A percentile compares a stretch with the other conserved stretches of the same genome.
phyloP scores from a whole-genome alignment of 331 rosid genomes.

The Phaseolus coccineus region DNA sequence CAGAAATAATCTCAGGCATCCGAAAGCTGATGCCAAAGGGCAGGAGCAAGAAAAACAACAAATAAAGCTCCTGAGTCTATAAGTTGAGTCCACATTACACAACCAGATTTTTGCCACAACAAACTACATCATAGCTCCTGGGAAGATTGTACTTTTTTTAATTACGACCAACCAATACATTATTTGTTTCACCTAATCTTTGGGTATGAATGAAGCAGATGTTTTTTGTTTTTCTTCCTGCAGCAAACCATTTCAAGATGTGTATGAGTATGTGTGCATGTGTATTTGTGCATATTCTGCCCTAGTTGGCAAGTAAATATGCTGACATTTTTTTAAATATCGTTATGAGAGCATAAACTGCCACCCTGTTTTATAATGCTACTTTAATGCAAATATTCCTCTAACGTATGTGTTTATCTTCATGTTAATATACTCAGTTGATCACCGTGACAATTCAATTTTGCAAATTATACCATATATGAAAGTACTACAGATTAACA shows the following conservation, averaged over 20 bases:
- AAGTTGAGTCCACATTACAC: constrained; percentile 23
- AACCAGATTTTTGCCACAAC: constrained; percentile 10
- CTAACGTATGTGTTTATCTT: not conserved
- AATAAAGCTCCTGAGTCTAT: not conserved
- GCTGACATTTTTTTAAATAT: not conserved
- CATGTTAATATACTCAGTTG: not conserved
- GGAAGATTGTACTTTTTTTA: not conserved
- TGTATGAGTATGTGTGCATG: not conserved
- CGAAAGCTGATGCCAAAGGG: not conserved
- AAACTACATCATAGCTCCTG: constrained; percentile 4
- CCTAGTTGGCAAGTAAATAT: constrained; percentile 5
- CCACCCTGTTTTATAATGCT: constrained; percentile 18
- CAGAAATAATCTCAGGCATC: not conserved
- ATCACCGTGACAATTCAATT: constrained; percentile 19
- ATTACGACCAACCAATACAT: not conserved
- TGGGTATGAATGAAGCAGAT: not conserved
- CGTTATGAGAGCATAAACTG: not conserved
- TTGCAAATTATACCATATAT: not conserved
- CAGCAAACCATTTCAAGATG: constrained; percentile 24
- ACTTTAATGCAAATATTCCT: constrained; percentile 25
- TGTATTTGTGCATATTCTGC: not conserved
- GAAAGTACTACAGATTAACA: constrained; percentile 3
- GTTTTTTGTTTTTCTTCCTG: not conserved
- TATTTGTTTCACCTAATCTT: constrained; percentile 2
- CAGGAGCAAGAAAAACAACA: constrained; percentile 24